These are phyloP conservation scores for Neoboletus subvelutipes DNA, from an alignment of 768 basidiomycete species.

Conservation along the genomic window DNA sequence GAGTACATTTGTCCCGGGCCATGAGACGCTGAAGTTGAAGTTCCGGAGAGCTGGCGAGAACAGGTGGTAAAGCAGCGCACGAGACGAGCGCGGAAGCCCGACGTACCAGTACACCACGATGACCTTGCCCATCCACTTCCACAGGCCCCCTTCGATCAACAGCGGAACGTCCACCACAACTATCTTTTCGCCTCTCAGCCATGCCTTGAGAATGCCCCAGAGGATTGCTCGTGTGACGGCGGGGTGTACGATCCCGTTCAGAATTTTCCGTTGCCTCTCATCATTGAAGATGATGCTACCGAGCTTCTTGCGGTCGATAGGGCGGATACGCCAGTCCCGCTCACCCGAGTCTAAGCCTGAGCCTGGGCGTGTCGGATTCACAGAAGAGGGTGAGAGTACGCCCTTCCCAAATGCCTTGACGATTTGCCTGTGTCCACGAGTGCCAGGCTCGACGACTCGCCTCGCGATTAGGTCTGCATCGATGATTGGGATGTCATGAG, in stretches of 20 bases:
- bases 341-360: no score
- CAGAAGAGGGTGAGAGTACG: constrained; percentile 47
- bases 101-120: constrained; percentile 90
- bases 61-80: background rate
- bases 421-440: constrained; percentile 67
- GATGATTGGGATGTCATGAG: constrained; percentile 73
- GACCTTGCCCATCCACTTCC: constrained; percentile 79
- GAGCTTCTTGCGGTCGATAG: constrained; percentile 78
- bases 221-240: constrained; percentile 82
- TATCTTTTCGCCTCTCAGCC: constrained; percentile 75
- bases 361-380: background rate
- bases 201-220: constrained; percentile 61
- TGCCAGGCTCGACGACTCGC: constrained; percentile 81
- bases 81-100: background rate
- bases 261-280: constrained; percentile 59
- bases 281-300: constrained; percentile 86
- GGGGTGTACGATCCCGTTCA: constrained; percentile 90
- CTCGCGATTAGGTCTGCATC: constrained; percentile 93
- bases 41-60: constrained; percentile 61
- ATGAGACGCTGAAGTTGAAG: constrained; percentile 85
- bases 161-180: constrained; percentile 91
- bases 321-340: constrained; percentile 47
- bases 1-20: constrained; percentile 64
- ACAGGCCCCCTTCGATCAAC: constrained; percentile 84
- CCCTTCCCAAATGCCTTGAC: constrained; percentile 66